Base-by-base conservation (phyloP, 331 rosid species). In the Arachis monticola region DNA sequence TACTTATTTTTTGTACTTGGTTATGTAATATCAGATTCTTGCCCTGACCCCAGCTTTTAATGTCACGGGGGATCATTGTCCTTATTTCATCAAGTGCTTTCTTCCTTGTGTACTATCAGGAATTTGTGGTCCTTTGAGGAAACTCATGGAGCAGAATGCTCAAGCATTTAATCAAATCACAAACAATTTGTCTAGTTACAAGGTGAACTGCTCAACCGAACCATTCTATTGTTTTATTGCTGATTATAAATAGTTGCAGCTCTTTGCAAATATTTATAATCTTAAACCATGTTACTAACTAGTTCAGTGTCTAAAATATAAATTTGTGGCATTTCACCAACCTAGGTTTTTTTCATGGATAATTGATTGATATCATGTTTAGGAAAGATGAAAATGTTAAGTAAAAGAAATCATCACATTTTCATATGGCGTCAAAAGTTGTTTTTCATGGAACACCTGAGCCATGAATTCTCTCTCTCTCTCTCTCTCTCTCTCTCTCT, bases 141-240 rank as follows among this genome's bases (percentile, higher is more conserved):
- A 87, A 81, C 92, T 88, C 55, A 79, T 95, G 91, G 97, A 95
- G 78, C 97, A 86, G 85, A 95, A 95, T 86, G 84, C 91, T 70
- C 96, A 83, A 77, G 89, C 89, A 66, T 90, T 92, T 72, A 85
- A 75, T 73, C 96, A 95, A 90, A 95, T 95, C 42, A 53, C 72
- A 9, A 79, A 87, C 80, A 95, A 95, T 85, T 84, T 92, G 72
- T 92, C 93, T 57, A 68, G 86, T 32, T 90, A 85, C 89, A 92
- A 95, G 96, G 99, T 95, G 74, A 84, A 72, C 71, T 55, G 63
- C 75, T 83, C 77, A 74, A 67, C 56, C 14, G 30, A 53, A 53
- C 59, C 59, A 12, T 6, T n/a, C 30, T 74, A 11, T 61, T 67
- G 65, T 69, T 5, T 82, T 9, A 4, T 8, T 72, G 50, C 55